Evolutionary conservation across 257 asterid genomes (phyloP), one percentile per base, ranked within the genome.

Genomic region (Solanum paucissectum): DNA sequence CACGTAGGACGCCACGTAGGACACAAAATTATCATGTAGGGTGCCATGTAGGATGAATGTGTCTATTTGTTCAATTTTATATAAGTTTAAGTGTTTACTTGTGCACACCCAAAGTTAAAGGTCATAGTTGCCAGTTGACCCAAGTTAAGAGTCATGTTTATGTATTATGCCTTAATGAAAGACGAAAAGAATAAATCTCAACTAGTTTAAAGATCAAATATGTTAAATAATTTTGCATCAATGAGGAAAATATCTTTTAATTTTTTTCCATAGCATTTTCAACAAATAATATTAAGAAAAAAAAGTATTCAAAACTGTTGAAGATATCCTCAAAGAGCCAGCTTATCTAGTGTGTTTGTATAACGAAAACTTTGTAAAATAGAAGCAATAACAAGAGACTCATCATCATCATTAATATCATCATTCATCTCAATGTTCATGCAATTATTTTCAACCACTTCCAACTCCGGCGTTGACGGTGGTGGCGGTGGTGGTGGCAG

Each of bases 371-470:
- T 89, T 84, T 90, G 93, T 87, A 92, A 86, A 87, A 92, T 91
- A 62, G 93, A 88, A 75, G 93, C 92, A 89, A 90, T 92, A 27
- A 88, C 25, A 73, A 90, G 88, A 21, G 94, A 90, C 73, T 88
- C 94, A 46, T 92, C 92, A 85, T 89, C 85, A 29, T 83, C 89
- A 9, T 87, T 86, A 66, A 4, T 46, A 52, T 23, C 33, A 33
- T 21, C 29, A 66, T 3, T 74, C 86, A 82, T 75, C 74, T 64
- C 83, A 74, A 74, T 69, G 62, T 90, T 87, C 40, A 52, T 58
- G 83, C 14, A 86, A 44, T n/a, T 82, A 34, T 72, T 86, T 38
- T 29, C 87, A 33, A 32, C 7, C 23, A 84, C 90, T 88, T 90
- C 87, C 12, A 38, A 36, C 33, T 44, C 84, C 10, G 86, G 87